These are phyloP conservation scores for Rhododendron simsii DNA, from an alignment of 148 eudicot species.

Conservation along the genomic window DNA sequence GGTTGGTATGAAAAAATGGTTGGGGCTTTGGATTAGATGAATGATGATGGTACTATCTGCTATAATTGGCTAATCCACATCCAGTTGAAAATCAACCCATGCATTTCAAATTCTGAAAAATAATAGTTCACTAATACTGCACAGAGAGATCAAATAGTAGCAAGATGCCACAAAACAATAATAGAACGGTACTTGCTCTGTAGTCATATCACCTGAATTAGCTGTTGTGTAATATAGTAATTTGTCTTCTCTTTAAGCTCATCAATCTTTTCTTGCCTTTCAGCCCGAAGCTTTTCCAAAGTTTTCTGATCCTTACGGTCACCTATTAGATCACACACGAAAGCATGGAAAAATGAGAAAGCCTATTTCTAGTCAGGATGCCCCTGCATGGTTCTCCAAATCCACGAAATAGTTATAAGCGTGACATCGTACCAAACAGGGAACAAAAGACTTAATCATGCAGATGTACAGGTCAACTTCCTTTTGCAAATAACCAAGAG, in stretches of 20 bases:
- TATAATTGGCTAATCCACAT: background rate
- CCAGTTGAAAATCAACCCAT: background rate
- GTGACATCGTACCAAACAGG: conserved; percentile 3
- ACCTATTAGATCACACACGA: conserved; percentile 37
- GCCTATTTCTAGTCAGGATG: background rate
- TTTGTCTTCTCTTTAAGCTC: conserved; percentile 94
- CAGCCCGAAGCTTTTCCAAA: conserved; percentile 74
- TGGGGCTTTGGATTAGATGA: background rate
- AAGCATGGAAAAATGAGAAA: background rate
- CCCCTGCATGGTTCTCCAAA: background rate
- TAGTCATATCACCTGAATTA: conserved; percentile 67
- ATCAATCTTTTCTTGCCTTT: conserved; percentile 85
- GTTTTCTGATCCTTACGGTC: conserved; percentile 77
- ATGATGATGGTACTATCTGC: background rate
- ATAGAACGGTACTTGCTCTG: background rate
- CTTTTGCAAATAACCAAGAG: background rate
- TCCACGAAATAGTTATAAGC: background rate
- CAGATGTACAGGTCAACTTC: background rate
- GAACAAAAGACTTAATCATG: background rate
- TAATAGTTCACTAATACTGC: background rate
- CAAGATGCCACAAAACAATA: background rate
- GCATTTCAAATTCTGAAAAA: background rate
- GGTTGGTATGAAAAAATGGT: background rate
- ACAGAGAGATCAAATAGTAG: conserved; percentile 5
- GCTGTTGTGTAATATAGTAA: conserved; percentile 84